Base-by-base conservation (phyloP, 176 grass and related monocot genomes). In the Saccharum spontaneum region DNA sequence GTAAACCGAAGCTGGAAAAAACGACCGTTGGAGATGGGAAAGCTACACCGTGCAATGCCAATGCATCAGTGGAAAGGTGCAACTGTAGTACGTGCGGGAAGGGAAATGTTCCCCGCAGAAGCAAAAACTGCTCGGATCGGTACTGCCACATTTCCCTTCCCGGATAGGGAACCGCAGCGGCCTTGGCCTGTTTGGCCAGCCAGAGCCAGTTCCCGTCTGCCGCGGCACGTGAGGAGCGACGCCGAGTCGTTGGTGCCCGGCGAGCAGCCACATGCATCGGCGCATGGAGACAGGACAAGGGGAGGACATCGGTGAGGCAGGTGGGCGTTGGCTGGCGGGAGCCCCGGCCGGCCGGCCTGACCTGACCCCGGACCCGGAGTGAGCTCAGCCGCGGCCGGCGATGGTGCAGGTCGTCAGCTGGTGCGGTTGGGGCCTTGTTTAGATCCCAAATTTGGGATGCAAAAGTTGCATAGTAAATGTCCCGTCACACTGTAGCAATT, bases 301-400 rank as follows among this genome's bases (percentile, higher is more conserved):
- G 49, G 17, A 9, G 76, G 8, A 37, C 80, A 52, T 78, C 41
- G 80, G 80, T 6, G 86, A 71, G 80, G 71, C 79, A 48, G 86
- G 71, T 48, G 49, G 71, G 69, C 68, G 62, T 80, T 80, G 78
- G 77, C 77, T 67, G 61, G 77, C 77, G 39, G 39, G 31, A 17
- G 71, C n/a, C 69, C 69, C 10, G 7, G 4, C 48, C 48, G 40
- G 69, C 39, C 71, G 43, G 43, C 44, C 24, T 10, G 41, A 3
- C 31, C 33, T 26, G 10, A 5, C 59, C 55, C 11, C 22, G 33
- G 33, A 18, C 22, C 39, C 39, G 5, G 37, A 6, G 37, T 2
- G 37, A 28, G 28, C 28, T 28, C 28, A 28, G 28, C 28, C 28
- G 1, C 1, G 28, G 28, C 28, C 28, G 28, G 28, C 28, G 28